These are phyloP conservation scores for Globisporangium nodosum DNA, from an alignment of 352 stramenopile genomes.

Conservation along the genomic window DNA sequence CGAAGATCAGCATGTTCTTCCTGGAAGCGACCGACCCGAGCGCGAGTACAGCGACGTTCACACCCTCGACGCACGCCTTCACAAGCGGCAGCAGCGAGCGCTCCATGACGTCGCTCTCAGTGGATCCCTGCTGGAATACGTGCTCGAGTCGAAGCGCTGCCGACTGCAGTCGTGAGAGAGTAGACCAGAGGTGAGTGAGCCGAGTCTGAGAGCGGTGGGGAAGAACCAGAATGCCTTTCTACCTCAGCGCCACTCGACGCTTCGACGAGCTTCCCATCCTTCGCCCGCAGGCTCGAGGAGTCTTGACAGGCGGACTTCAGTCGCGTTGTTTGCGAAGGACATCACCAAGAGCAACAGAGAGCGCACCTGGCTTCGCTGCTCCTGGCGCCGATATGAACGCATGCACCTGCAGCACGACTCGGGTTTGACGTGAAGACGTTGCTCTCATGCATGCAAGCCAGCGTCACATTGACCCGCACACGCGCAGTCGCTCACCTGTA, in stretches of 20 bases:
- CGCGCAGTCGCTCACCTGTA: too few relatives aligned
- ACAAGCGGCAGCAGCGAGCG: slow-evolving; percentile 33
- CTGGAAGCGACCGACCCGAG: slow-evolving; percentile 31
- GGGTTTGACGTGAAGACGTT: too few relatives aligned
- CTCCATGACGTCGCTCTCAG: slow-evolving; percentile 39
- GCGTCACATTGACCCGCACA: too few relatives aligned
- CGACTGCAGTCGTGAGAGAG: slow-evolving; percentile 12
- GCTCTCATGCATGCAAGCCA: too few relatives aligned
- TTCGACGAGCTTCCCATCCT: not conserved
- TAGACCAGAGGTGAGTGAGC: too few relatives aligned
- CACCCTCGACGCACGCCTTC: slow-evolving; percentile 39
- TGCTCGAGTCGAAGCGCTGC: slow-evolving; percentile 26
- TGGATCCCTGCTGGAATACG: slow-evolving; percentile 31
- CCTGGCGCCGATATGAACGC: too few relatives aligned
- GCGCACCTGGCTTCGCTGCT: too few relatives aligned
- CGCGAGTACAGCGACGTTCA: slow-evolving; percentile 40
- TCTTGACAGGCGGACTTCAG: not conserved
- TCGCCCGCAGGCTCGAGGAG: not conserved
- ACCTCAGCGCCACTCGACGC: not conserved
- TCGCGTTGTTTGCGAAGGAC: too few relatives aligned
- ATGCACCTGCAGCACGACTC: too few relatives aligned
- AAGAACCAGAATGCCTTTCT: not conserved
- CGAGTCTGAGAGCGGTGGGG: not conserved
- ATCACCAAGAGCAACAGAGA: too few relatives aligned
- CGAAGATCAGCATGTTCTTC: slow-evolving; percentile 37